phyloP scores from a whole-genome alignment of 345 rosid species.

The Euphorbia peplus region DNA sequence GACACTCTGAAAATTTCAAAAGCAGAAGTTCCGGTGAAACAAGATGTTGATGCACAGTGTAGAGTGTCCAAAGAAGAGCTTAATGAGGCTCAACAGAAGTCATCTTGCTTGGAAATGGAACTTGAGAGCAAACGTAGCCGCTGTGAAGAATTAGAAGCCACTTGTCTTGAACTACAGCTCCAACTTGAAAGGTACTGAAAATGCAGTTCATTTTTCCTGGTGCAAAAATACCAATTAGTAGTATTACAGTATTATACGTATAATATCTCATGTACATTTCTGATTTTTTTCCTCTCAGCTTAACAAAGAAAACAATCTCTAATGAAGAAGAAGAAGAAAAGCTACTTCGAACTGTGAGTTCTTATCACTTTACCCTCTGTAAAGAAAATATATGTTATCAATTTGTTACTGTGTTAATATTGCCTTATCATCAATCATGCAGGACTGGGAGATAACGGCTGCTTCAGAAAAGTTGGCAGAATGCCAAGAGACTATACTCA shows the following conservation, averaged over 20 bases:
- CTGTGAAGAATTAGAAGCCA: conserved; percentile 47
- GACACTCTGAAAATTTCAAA: conserved; percentile 34
- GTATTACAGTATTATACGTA: neutral
- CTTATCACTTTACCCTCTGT: neutral
- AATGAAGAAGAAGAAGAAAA: conserved; percentile 47
- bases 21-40: conserved; percentile 24
- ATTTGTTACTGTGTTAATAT: neutral
- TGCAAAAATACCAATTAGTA: neutral
- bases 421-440: conserved; percentile 22
- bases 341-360: conserved; percentile 66
- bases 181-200: conserved; percentile 50
- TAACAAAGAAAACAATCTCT: conserved; percentile 33
- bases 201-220: neutral
- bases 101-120: conserved; percentile 40
- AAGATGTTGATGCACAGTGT: conserved; percentile 39
- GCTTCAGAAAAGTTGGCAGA: conserved; percentile 94
- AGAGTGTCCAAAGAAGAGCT: conserved; percentile 32
- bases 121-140: conserved; percentile 38
- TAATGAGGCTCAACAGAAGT: conserved; percentile 34
- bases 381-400: neutral
- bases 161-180: conserved; percentile 43
- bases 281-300: conserved; percentile 35
- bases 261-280: conserved; percentile 20
- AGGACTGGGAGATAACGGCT: conserved; percentile 83
- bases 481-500: conserved; percentile 84